Base-by-base conservation (phyloP, 805 yeast genomes). In the Kluyveromyces nonfermentans region DNA sequence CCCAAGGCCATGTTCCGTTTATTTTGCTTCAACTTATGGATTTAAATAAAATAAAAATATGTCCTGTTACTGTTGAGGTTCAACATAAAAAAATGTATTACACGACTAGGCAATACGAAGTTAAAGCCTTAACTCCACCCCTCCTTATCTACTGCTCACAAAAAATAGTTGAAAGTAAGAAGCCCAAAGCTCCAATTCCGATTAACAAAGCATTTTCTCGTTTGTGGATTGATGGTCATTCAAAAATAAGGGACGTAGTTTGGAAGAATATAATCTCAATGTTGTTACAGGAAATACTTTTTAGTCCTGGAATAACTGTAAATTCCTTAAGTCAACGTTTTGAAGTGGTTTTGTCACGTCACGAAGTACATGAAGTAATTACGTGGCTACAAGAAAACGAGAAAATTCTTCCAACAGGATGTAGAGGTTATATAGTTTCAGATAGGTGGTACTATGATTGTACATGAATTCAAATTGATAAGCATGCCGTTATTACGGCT, bases 91-190 rank as follows among this genome's bases (percentile, higher is more conserved):
- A 75, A 41, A 69, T 72, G 31, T 81, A 85, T 10, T 89, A 88
- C 57, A 82, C 82, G 33, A 83, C 96, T 1, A 73, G 96, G 48
- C 68, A 77, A 16, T 74, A 85, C 34, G 94, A 85, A 48, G 76
- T 81, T 50, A 77, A 51, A n/a, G 50, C 62, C 72, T 35, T 80
- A 71, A 58, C 72, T 75, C 40, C 86, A 74, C 54, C 82, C 79
- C 57, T 95, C 77, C 56, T 77, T 79, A 19, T 69, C 75, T 50
- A 33, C 37, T 47, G 40, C 16, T 33, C 16, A 14, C 40, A 17
- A 35, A 45, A n/a, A 40, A 46, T 16, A 25, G 21, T 22, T 44
- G 55, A 19, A 12, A 43, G 39, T 31, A 40, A 19, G 21, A 40
- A 16, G 19, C 45, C 5, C 42, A 49, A 38, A 43, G 53, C 44